Percentiles rank a stretch among this genome's conserved stretches.
phyloP scores from a whole-genome alignment of 2,329 filamentous ascomycete species.

The Colletotrichum sublineola region DNA sequence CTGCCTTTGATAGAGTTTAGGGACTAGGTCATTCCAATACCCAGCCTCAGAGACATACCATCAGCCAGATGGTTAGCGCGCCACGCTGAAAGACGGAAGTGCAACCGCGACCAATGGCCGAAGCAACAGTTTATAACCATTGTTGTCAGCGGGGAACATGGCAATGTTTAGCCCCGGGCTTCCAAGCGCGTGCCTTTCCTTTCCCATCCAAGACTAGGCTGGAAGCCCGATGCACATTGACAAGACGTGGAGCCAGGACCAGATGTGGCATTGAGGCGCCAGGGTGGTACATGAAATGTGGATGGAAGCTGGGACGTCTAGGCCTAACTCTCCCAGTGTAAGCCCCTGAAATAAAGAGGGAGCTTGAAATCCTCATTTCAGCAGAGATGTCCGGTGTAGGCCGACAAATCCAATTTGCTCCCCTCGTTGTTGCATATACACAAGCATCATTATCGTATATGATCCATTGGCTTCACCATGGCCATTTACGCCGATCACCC shows the following conservation, averaged over 20 bases:
- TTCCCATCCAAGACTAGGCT: background rate
- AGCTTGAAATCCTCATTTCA: no score
- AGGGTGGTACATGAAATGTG: no score
- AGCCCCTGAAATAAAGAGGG: background rate
- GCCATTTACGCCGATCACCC: conserved; percentile 30
- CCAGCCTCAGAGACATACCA: background rate
- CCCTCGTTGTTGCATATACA: no score
- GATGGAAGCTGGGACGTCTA: background rate
- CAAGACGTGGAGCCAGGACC: background rate
- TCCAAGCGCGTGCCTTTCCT: background rate
- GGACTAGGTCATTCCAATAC: background rate
- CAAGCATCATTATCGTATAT: background rate
- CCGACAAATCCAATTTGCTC: accelerated
- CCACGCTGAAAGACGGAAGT: conserved; percentile 15
- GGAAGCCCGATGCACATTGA: background rate
- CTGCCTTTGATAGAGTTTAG: background rate
- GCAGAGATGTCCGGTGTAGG: no score
- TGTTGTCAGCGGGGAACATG: background rate
- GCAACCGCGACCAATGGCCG: background rate
- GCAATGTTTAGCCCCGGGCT: background rate
- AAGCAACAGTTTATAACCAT: background rate
- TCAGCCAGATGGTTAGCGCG: conserved; percentile 11
- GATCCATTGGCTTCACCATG: background rate
- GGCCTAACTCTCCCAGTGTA: no score
- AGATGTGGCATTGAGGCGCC: background rate